Conservation (phyloP, 345 rosid genomes). For the Acer saccharum region DNA sequence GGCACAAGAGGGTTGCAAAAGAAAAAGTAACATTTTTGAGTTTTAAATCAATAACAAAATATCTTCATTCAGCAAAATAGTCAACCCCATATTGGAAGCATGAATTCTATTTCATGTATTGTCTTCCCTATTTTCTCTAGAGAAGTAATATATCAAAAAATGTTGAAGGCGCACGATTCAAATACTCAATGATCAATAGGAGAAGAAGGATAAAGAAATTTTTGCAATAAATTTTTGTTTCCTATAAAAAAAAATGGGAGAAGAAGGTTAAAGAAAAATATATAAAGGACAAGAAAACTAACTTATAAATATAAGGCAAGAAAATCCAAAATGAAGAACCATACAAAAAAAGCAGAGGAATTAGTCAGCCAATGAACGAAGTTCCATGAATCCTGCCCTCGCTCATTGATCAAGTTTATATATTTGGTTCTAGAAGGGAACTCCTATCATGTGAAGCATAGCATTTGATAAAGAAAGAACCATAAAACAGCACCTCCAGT, state of each 20-base stretch:
- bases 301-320: background rate
- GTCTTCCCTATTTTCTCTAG: background rate
- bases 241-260: too few relatives aligned
- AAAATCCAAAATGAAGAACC: background rate
- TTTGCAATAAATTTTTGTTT: too few relatives aligned
- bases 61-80: background rate
- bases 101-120: background rate
- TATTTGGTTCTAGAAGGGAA: background rate
- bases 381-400: background rate
- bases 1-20: background rate
- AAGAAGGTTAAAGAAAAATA: background rate
- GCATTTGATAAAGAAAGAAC: background rate
- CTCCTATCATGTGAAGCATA: background rate
- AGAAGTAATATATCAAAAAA: background rate
- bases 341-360: background rate
- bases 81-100: background rate
- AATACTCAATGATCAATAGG: background rate
- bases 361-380: background rate
- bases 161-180: background rate
- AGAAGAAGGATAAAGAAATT: background rate
- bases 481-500: background rate
- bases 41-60: background rate
- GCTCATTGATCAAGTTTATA: background rate
- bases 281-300: background rate
- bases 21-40: background rate